phyloP scores from a whole-genome alignment of 441 rosid genomes.

The Euphorbia corollata region DNA sequence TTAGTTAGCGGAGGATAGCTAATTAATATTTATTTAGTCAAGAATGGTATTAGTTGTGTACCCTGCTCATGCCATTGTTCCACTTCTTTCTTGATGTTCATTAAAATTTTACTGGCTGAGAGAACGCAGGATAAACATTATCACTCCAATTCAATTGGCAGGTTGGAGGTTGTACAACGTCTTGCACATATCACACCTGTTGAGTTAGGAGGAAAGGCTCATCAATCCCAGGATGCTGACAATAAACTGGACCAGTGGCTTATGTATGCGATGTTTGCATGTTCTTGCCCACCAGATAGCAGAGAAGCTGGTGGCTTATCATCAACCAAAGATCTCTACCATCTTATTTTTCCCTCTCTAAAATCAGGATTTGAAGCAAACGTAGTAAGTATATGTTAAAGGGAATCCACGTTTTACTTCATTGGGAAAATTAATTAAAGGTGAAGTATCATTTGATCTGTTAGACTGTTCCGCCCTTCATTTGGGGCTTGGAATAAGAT shows the following conservation, averaged over 20 bases:
- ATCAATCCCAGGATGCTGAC: slow-evolving; percentile 85
- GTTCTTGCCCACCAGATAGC: slow-evolving; percentile 93
- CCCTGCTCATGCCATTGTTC: slow-evolving; percentile 7
- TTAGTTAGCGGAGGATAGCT: background rate
- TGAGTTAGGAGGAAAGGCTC: slow-evolving; percentile 94
- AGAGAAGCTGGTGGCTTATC: slow-evolving; percentile 77
- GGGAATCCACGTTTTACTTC: background rate
- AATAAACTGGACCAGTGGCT: slow-evolving; percentile 99
- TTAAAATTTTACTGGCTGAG: slow-evolving; percentile 8
- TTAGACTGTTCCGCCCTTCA: background rate
- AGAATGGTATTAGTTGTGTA: background rate
- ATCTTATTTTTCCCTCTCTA: slow-evolving; percentile 79
- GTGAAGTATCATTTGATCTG: background rate
- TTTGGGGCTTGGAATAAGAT: slow-evolving; percentile 2
- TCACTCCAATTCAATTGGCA: slow-evolving; percentile 31
- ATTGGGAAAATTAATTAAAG: background rate
- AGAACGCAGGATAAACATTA: slow-evolving; percentile 3
- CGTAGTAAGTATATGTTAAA: slow-evolving; percentile 48
- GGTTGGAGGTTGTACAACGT: slow-evolving; percentile 77
- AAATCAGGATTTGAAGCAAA: slow-evolving; percentile 90
- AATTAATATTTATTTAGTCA: slow-evolving; percentile 4
- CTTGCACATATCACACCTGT: slow-evolving; percentile 85
- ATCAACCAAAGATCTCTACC: slow-evolving; percentile 84
- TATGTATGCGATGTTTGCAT: slow-evolving; percentile 90
- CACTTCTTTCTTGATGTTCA: slow-evolving; percentile 1